Evolutionary conservation across 1,139 yeast species (phyloP), one percentile per base, ranked within the genome.

Genomic region (Candida glucosophila): DNA sequence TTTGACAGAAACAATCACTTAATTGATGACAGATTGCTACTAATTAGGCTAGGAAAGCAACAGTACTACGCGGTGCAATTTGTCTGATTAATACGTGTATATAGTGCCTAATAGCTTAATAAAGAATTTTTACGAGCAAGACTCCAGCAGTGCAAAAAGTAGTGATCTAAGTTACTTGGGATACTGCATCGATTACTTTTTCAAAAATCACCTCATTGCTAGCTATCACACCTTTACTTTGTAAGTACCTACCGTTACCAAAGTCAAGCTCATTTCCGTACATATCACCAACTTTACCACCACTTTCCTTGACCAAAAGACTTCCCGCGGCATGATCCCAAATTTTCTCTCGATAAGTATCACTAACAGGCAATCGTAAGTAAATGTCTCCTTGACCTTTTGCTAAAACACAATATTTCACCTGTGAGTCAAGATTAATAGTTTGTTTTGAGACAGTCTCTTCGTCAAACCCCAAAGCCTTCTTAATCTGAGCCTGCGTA

Each of bases 251-350:
- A 4, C 98, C 98, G 22, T 65, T 61, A n/a, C 95, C 88, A 43
- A 90, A 92, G 46, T 90, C 75, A 35, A 90, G 67, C n/a, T 52
- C 53, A 18, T 63, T 60, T 7, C 96, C 94, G 30, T 69, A 50
- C 45, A 88, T 73, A 48, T 90, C 98, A 9, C 92, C 76, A 15
- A 90, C 97, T 28, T 61, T 52, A 6, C 98, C 98, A 23, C 97
- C 97, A 40, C 93, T 82, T 52, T 92, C 98, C 19, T 72, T 66
- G 22, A 92, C 76, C 37, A 90, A 68, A 8, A 88, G 64, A 41
- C 81, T 79, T 5, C 98, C 99, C 2, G 96, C 94, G 14, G 97
- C 97, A 50, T 90, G 99, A 52, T 90, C 99, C 98, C 98, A 90
- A 33, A 90, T 86, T 56, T 92, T 90, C 49, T 90, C 99, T 43